Evolutionary conservation across 2,329 filamentous ascomycete species (phyloP).

Genomic region (Claviceps pusilla): DNA sequence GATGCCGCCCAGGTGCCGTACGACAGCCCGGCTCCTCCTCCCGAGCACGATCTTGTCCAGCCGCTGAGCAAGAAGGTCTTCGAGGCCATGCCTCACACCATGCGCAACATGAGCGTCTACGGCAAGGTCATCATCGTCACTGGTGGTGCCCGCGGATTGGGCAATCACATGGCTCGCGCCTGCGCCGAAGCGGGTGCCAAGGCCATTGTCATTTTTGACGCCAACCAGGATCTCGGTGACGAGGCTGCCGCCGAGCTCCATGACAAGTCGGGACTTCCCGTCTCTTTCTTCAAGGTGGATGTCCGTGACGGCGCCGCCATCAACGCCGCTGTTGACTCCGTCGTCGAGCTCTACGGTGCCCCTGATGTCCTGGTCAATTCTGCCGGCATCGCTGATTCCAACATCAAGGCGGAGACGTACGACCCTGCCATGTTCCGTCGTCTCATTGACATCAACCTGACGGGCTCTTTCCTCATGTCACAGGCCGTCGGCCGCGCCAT

Average conservation of each 20-base stretch:
- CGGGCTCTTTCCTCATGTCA: constrained; percentile 62
- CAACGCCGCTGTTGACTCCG: constrained; percentile 51
- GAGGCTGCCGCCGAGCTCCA: constrained; percentile 54
- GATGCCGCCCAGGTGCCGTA: constrained; percentile 26
- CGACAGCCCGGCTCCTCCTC: constrained; percentile 22
- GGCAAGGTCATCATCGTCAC: constrained; percentile 60
- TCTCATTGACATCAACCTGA: constrained; percentile 71
- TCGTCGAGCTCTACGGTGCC: constrained; percentile 50
- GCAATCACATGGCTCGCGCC: constrained; percentile 65
- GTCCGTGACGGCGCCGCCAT: constrained; percentile 59
- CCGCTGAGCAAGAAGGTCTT: constrained; percentile 40
- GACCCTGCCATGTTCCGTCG: constrained; percentile 62
- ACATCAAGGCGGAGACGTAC: constrained; percentile 69
- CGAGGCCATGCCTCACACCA: constrained; percentile 44
- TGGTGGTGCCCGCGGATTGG: constrained; percentile 61
- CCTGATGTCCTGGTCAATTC: constrained; percentile 68
- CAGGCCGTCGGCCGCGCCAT: constrained; percentile 58
- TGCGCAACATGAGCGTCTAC: constrained; percentile 54
- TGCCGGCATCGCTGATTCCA: constrained; percentile 68
- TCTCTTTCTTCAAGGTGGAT: constrained; percentile 66
- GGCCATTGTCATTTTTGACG: constrained; percentile 60
- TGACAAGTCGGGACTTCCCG: constrained; percentile 55
- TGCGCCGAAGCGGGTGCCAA: constrained; percentile 62
- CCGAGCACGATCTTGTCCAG: constrained; percentile 32
- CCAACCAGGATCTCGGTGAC: constrained; percentile 61